Evolutionary conservation across 805 yeast species (phyloP).

Genomic region (Komagataella ulmi): DNA sequence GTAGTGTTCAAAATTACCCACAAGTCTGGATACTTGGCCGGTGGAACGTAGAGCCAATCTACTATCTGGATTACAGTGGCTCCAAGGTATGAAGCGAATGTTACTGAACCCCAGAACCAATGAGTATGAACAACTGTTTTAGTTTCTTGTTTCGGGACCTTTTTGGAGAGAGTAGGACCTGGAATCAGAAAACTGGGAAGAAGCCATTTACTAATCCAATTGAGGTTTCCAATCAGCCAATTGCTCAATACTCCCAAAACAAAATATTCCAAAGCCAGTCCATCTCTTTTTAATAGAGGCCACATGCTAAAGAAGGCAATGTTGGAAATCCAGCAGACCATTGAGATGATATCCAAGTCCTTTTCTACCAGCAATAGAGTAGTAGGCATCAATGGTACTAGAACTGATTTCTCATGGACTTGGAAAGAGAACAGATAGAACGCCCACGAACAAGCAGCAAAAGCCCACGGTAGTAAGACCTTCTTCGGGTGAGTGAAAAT

Average conservation of each 20-base stretch:
- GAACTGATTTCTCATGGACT: constrained; percentile 88
- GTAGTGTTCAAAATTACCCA: constrained; percentile 72
- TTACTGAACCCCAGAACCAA: constrained; percentile 34
- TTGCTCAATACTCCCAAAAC: constrained; percentile 51
- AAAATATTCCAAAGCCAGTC: constrained; percentile 57
- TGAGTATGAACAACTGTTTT: constrained; percentile 4
- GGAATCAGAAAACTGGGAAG: constrained; percentile 27
- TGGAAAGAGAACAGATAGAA: constrained; percentile 88
- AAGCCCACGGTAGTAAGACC: constrained; percentile 50
- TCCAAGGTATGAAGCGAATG: constrained; percentile 36
- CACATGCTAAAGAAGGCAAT: constrained; percentile 75
- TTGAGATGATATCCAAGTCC: constrained; percentile 47
- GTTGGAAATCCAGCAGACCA: constrained; percentile 81
- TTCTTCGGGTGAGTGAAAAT: constrained; percentile 39
- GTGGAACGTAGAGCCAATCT: constrained; percentile 40
- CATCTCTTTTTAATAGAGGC: constrained; percentile 75
- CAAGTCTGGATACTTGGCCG: constrained; percentile 61
- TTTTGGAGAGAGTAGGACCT: constrained; percentile 18
- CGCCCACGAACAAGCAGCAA: constrained; percentile 75
- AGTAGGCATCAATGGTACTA: constrained; percentile 80
- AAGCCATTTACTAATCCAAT: constrained; percentile 33
- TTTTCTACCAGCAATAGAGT: constrained; percentile 48
- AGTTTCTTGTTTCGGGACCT: constrained; percentile 2
- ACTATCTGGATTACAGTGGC: constrained; percentile 37
- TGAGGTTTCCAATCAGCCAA: constrained; percentile 64